Base-by-base conservation (phyloP, 2,329 filamentous ascomycete genomes). In the Cladophialophora yegresii region DNA sequence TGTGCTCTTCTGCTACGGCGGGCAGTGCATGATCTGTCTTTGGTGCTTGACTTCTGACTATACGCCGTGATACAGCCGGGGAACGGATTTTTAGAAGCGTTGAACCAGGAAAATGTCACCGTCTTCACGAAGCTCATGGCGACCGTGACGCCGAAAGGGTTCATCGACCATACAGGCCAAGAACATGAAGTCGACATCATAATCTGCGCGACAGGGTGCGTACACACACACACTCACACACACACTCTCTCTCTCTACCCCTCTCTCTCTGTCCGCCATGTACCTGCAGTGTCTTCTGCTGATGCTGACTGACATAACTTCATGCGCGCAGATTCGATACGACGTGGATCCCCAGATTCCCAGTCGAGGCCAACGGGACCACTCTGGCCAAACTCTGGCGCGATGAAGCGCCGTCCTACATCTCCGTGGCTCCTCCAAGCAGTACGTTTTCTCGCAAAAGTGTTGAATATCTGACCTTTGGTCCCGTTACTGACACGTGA, bases 91-190 rank as follows among this genome's bases (percentile, higher is more conserved):
- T 32, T 68, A 0, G 67, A 69, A 47, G 62, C 67, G 10, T 72
- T 80, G 10, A 74, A 73, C 3, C 67, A 78, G 59, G 72, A 75
- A 8, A 83, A 85, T 54, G 79, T 83, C 4, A 70, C 75, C 16
- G 75, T 77, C 8, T 75, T 81, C 36, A 75, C 75, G 26, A 75
- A 77, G 36, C 72, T 68, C 1, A 80, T 83, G 66, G 62, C 40
- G 23, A 12, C 28, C 40, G 61, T 68, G n/a, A 68, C 57, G 1
- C 20, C 40, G 33, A 58, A 23, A 5, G 67, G 64, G 2, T 67
- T 64, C 47, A 47, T 60, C 3, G 45, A 58, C 45, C 7, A 23
- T 1, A 49, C 57, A 12, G 64, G 64, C 7, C 26, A 47, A 1
- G 58, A 69, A 54, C 60, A 71, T 51, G 67, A 71, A 49, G 64